Evolutionary conservation across 257 asterid species (phyloP).

Genomic region (Fraxinus americana): DNA sequence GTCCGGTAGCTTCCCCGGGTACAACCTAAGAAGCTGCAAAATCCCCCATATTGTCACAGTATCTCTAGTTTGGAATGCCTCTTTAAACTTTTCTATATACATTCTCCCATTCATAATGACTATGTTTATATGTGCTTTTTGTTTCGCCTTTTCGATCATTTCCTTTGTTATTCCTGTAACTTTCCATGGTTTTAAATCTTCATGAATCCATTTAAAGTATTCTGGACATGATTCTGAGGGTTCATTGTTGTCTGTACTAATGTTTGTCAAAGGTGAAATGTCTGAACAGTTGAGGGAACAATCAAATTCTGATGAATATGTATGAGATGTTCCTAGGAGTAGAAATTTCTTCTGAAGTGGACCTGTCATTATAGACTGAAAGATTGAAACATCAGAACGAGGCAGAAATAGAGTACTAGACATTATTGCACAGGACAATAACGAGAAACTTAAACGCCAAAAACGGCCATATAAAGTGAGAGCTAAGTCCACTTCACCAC

Average conservation of each 20-base stretch:
- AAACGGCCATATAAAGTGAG: too few relatives aligned
- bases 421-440: not conserved
- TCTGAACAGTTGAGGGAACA: conserved; percentile 59
- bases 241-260: not conserved
- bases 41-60: conserved; percentile 78
- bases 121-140: conserved; percentile 56
- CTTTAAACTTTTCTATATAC: conserved; percentile 52
- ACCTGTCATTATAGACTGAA: conserved; percentile 51
- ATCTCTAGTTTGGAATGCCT: conserved; percentile 75
- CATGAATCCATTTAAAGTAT: conserved; percentile 84
- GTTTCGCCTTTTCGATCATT: conserved; percentile 51
- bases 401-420: not conserved
- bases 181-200: conserved; percentile 80
- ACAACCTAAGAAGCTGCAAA: conserved; percentile 75
- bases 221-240: conserved; percentile 53
- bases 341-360: conserved; percentile 26
- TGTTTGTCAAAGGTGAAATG: conserved; percentile 21
- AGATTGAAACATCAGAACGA: not conserved
- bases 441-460: too few relatives aligned
- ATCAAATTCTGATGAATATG: conserved; percentile 44
- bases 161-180: conserved; percentile 56
- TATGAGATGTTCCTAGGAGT: not conserved
- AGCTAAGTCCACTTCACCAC: too few relatives aligned
- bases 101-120: conserved; percentile 55
- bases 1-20: conserved; percentile 71